Evolutionary conservation across 768 basidiomycete species (phyloP), one percentile per base, ranked within the genome.

Genomic region (Guyanaporus albipodus): DNA sequence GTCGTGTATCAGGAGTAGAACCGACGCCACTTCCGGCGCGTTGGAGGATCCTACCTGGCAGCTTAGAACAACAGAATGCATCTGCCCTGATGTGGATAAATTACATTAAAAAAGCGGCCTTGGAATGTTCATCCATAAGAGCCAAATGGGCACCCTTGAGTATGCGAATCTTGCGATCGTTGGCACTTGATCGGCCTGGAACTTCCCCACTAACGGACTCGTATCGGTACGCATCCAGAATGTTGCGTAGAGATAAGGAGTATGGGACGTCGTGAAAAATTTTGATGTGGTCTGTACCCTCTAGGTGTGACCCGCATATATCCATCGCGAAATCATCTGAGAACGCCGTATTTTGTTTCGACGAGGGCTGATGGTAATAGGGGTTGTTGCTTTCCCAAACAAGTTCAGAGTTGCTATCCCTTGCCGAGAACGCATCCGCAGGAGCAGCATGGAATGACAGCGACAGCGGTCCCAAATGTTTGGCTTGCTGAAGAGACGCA

Each of bases 181-280:
- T 56, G 46, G 50, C 58, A 44, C 48, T 53, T 49, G 61, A 64
- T 61, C 51, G 61, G 46, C 56, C 48, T 33, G 33, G 38, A 46
- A 21, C 52, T 28, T 52, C 31, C 19, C 22, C 38, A 44, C 44
- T 43, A 21, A 28, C 51, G 11, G 40, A 47, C 27, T 58, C 48
- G 54, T 71, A 77, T 19, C 56, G 57, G 73, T 81, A 83, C 12
- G 72, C 68, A 57, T 81, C 74, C 36, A 83, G 61, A 26, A 78
- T 53, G 46, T 67, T 73, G 36, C 82, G 71, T 12, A 83, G 59
- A 49, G 66, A 62, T 61, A 80, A 70, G 7, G 77, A 70, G 52
- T 71, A 67, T 29, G 59, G 50, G 24, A 73, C 70, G 51, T 82
- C 79, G 55, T 82, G 80, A 59, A 80, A 81, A 27, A 83, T 61